Percentiles rank a stretch among this genome's conserved stretches.
Evolutionary conservation across 345 rosid species (phyloP).

Genomic region (Jatropha curcas): DNA sequence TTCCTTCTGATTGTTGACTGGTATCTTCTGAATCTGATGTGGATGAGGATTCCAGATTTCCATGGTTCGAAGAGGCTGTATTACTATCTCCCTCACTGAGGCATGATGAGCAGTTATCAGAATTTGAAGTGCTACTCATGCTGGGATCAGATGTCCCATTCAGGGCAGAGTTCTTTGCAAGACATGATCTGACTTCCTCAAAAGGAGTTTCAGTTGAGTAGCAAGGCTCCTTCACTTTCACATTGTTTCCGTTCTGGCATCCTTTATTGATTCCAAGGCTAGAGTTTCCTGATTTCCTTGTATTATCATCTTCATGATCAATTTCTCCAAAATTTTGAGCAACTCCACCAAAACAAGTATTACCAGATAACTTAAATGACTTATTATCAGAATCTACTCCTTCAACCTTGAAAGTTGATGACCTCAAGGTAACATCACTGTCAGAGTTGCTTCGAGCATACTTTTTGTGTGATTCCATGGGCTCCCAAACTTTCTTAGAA

Average conservation of each 20-base stretch:
- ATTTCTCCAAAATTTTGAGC: conserved; percentile 43
- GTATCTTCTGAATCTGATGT: conserved; percentile 85
- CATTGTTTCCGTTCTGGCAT: conserved; percentile 38
- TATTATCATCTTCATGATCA: conserved; percentile 28
- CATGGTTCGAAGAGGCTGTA: conserved; percentile 62
- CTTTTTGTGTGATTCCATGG: conserved; percentile 64
- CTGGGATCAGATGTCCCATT: conserved; percentile 42
- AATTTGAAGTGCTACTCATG: conserved; percentile 59
- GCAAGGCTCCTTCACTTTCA: conserved; percentile 32
- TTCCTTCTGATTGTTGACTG: conserved; percentile 63
- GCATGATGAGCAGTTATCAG: conserved; percentile 88
- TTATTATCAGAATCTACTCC: conserved; percentile 33
- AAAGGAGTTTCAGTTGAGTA: conserved; percentile 39
- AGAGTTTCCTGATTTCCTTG: conserved; percentile 27
- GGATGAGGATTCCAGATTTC: conserved; percentile 70
- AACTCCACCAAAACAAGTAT: conserved; percentile 38
- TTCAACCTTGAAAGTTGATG: conserved; percentile 46
- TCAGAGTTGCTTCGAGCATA: conserved; percentile 65
- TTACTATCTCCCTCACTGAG: conserved; percentile 84
- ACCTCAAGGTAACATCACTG: conserved; percentile 50
- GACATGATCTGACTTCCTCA: conserved; percentile 38
- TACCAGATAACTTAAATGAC: conserved; percentile 42
- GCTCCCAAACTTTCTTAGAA: conserved; percentile 76
- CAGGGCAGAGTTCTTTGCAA: conserved; percentile 19
- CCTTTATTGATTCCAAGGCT: conserved; percentile 30